Conservation (phyloP, 2,329 filamentous ascomycete species). For the Exophiala lecanii-corni region DNA sequence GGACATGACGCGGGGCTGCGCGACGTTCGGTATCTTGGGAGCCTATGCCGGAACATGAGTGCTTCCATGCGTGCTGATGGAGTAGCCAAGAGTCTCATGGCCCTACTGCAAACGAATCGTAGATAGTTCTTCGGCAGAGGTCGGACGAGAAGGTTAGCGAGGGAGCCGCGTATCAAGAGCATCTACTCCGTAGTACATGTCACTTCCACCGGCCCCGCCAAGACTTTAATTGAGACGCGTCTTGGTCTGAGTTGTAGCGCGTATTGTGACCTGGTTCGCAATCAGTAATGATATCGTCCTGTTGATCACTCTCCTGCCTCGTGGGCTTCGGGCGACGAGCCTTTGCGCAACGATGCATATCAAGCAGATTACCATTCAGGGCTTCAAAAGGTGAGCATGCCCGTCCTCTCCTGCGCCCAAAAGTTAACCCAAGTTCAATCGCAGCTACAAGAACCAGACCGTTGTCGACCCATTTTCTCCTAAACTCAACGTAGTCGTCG, state of each 20-base stretch:
- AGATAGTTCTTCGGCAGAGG: too few species aligned
- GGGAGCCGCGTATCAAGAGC: too few species aligned
- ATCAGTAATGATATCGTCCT: not conserved
- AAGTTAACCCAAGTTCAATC: constrained; percentile 13
- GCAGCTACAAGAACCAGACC: constrained; percentile 97
- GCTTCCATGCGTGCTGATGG: too few species aligned
- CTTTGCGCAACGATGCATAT: constrained; percentile 70
- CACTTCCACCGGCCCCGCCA: too few species aligned
- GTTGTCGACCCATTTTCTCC: constrained; percentile 97
- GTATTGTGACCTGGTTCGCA: not conserved
- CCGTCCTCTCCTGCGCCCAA: constrained; percentile 7
- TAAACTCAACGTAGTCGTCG: constrained; percentile 96
- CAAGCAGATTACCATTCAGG: constrained; percentile 99
- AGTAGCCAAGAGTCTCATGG: too few species aligned
- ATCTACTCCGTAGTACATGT: too few species aligned
- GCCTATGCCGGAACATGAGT: too few species aligned
- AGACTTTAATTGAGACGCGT: not conserved
- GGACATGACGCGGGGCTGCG: too few species aligned
- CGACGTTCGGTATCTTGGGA: too few species aligned
- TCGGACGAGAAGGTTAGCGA: too few species aligned
- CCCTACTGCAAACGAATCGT: too few species aligned
- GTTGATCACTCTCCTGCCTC: not conserved
- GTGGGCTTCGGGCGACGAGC: not conserved
- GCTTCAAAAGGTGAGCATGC: constrained; percentile 82
- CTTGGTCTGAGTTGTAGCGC: not conserved